Conservation (phyloP, 75 land plant genomes). For the Pseudotsuga menziesii region DNA sequence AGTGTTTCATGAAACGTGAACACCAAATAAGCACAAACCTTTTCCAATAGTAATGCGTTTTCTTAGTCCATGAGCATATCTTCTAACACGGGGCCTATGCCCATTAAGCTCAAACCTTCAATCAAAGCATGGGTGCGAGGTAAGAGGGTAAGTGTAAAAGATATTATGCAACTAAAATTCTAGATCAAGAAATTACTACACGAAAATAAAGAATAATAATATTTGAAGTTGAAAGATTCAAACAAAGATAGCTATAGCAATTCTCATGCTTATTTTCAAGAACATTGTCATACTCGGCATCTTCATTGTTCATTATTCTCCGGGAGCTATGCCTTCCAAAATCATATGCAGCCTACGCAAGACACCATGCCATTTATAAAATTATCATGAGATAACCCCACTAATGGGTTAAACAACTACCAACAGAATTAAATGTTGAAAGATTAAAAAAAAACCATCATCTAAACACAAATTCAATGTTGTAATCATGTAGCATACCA, state of each 20-base stretch:
- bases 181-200: conserved; percentile 1
- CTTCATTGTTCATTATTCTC: conserved; percentile 46
- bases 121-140: neutral
- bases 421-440: neutral
- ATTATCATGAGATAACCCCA: neutral
- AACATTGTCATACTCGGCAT: conserved; percentile 41
- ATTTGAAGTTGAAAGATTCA: neutral
- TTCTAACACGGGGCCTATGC: conserved; percentile 53
- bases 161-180: neutral
- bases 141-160: neutral
- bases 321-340: conserved; percentile 38
- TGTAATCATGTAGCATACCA: neutral
- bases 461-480: neutral
- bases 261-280: conserved; percentile 1
- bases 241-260: neutral
- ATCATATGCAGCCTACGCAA: conserved; percentile 53
- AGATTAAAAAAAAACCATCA: neutral
- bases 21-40: conserved; percentile 29
- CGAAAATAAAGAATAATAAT: conserved; percentile 10
- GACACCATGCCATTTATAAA: neutral
- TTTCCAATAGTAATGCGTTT: conserved; percentile 73
- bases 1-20: neutral
- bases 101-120: conserved; percentile 83
- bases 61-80: conserved; percentile 61
- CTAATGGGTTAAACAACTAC: neutral